Conservation (phyloP, 768 basidiomycete genomes). For the Hypholoma sublateritium region DNA sequence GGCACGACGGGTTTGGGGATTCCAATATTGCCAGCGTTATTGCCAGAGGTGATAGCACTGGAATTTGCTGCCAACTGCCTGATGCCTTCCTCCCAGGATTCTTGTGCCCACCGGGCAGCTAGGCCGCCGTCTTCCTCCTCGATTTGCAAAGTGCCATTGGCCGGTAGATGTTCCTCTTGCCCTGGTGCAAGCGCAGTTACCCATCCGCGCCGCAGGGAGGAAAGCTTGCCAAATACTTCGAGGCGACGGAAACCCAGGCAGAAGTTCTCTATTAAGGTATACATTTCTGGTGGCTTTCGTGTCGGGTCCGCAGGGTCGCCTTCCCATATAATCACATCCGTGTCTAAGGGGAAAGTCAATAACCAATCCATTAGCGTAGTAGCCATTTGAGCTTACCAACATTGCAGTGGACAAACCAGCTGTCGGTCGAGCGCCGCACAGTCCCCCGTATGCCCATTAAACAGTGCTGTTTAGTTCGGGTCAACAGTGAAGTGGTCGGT, state of each 20-base stretch:
- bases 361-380: neutral
- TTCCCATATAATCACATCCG: conserved; percentile 97
- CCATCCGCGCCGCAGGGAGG: conserved; percentile 85
- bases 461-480: conserved; percentile 93
- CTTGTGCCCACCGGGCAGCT: conserved; percentile 57
- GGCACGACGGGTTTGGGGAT: conserved; percentile 23
- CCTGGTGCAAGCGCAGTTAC: conserved; percentile 76
- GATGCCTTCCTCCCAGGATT: conserved; percentile 64
- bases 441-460: conserved; percentile 97
- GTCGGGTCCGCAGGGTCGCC: conserved; percentile 83
- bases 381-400: conserved; percentile 59
- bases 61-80: conserved; percentile 54
- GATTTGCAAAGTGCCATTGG: conserved; percentile 32
- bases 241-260: conserved; percentile 91
- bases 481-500: conserved; percentile 82
- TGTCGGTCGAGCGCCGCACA: conserved; percentile 90
- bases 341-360: conserved; percentile 50
- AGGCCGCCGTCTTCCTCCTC: conserved; percentile 41
- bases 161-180: conserved; percentile 52
- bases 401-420: conserved; percentile 98
- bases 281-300: conserved; percentile 92
- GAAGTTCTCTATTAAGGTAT: conserved; percentile 96
- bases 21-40: neutral
- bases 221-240: conserved; percentile 80
- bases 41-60: conserved; percentile 25